phyloP scores from a whole-genome alignment of 345 rosid species.

The Populus pruinosa region DNA sequence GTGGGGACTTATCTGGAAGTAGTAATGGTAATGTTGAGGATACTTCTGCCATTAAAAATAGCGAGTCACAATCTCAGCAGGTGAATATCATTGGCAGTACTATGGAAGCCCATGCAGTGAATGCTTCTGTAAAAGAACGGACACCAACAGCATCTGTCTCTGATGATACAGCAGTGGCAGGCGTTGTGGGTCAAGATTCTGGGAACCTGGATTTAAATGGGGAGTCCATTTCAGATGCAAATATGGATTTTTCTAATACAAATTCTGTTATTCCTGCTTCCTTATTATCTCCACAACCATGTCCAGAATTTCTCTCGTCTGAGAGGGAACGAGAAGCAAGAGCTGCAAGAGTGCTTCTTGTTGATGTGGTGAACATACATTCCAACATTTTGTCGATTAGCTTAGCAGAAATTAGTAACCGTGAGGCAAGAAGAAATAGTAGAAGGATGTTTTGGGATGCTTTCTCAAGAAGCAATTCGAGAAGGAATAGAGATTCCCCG shows the following conservation, averaged over 20 bases:
- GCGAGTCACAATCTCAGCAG: not conserved
- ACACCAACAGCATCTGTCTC: not conserved
- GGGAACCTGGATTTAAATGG: not conserved
- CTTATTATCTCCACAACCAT: conserved; percentile 1
- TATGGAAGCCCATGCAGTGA: not conserved
- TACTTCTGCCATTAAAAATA: not conserved
- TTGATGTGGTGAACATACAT: conserved; percentile 22
- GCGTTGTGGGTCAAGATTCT: not conserved
- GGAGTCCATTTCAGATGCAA: conserved; percentile 1
- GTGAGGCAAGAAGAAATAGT: conserved; percentile 17
- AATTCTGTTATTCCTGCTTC: conserved; percentile 2
- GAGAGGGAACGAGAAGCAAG: conserved; percentile 4
- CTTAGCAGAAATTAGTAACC: conserved; percentile 16
- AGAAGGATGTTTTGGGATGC: conserved; percentile 24
- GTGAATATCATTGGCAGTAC: not conserved
- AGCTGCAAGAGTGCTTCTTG: conserved; percentile 16
- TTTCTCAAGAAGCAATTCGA: conserved; percentile 21
- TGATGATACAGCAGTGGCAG: not conserved
- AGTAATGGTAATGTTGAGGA: not conserved
- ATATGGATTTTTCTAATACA: not conserved
- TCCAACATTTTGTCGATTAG: conserved; percentile 14
- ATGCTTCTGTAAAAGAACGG: not conserved
- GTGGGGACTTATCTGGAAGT: conserved; percentile 4
- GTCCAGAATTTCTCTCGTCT: conserved; percentile 3
- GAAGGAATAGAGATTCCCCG: conserved; percentile 10